Evolutionary conservation across 768 basidiomycete species (phyloP), one percentile per base, ranked within the genome.

Genomic region (Suillus ampliporus): DNA sequence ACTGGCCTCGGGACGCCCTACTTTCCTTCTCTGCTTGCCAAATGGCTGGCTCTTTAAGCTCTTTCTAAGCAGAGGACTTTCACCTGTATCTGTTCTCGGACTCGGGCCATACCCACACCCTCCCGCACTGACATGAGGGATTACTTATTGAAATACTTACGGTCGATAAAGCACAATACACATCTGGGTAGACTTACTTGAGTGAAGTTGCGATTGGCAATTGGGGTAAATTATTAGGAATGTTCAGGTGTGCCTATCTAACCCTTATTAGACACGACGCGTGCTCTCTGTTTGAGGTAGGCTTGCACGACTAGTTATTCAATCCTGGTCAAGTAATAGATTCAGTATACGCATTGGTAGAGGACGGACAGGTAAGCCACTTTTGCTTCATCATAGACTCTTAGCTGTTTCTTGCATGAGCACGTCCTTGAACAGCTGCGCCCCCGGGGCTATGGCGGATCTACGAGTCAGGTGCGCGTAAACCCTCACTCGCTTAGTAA

Each of bases 381-480:
- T 85, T 75, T 63, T 86, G 84, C 72, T 88, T 88, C 40, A 87
- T 77, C 62, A 86, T 69, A n/a, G n/a, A n/a, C n/a, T n/a, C 71
- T 87, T 83, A 6, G 85, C 85, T 1, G 87, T 78, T 0, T 86
- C 87, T 69, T 87, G 83, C 64, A 78, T 83, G 31, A 88, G 65
- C 60, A 87, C 84, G 0, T 83, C 83, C 67, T 86, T 87, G 57
- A 82, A 53, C 17, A 84, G 77, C 70, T 85, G 82, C 65, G 79
- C 79, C 21, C n/a, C 80, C 74, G 19, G 86, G 75, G 2, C 84
- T 86, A n/a, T n/a, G n/a, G n/a, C n/a, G n/a, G n/a, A n/a, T n/a
- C n/a, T n/a, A n/a, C n/a, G n/a, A n/a, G n/a, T n/a, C n/a, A n/a
- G n/a, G n/a, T n/a, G n/a, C n/a, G n/a, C n/a, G n/a, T n/a, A n/a